phyloP scores from a whole-genome alignment of 179 eudicot genomes.

The Beta macrorhiza region DNA sequence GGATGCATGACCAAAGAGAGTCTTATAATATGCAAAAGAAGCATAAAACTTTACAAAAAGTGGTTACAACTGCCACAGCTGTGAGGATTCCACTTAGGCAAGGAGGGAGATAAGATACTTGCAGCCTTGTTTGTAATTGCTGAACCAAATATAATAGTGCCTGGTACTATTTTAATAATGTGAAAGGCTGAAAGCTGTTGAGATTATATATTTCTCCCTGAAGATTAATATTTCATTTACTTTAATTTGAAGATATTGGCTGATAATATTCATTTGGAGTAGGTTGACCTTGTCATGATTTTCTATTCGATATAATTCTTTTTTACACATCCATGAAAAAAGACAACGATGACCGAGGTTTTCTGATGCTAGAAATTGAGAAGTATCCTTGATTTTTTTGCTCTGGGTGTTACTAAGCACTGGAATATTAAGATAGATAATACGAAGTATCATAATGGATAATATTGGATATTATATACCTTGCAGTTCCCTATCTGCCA shows the following conservation, averaged over 20 bases:
- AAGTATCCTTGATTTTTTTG: neutral
- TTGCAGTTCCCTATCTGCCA: neutral
- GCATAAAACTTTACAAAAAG: neutral
- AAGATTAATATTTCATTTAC: neutral
- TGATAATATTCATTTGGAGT: neutral
- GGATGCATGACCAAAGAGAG: neutral
- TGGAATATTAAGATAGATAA: neutral
- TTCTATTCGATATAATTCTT: neutral
- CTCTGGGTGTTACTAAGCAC: neutral
- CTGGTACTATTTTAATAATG: neutral
- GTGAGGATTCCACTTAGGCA: neutral
- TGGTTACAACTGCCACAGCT: neutral
- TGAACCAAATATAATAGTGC: neutral
- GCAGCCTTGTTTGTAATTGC: neutral
- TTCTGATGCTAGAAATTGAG: neutral
- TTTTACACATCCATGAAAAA: neutral
- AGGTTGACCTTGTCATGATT: too few species aligned
- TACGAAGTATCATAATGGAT: neutral
- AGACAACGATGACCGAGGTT: neutral
- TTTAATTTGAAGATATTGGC: neutral
- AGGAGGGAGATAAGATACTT: conserved; percentile 4
- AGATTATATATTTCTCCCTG: neutral
- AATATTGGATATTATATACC: neutral
- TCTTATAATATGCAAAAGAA: neutral
- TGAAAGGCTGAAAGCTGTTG: neutral